Evolutionary conservation across 805 yeast genomes (phyloP).

Genomic region (Naumovozyma baii): DNA sequence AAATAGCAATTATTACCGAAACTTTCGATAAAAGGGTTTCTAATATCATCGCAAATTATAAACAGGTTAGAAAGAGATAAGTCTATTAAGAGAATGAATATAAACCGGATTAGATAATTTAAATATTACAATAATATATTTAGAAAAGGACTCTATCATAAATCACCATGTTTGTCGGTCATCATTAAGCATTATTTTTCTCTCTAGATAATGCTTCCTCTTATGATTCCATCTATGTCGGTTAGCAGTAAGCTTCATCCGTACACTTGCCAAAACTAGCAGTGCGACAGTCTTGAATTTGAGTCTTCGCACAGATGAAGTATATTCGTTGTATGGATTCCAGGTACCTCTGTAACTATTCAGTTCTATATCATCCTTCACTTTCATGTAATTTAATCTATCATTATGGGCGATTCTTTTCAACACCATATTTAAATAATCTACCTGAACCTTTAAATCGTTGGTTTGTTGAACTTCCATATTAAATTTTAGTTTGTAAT

Average conservation of each 20-base stretch:
- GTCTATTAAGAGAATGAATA: background rate
- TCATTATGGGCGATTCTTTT: slow-evolving; percentile 24
- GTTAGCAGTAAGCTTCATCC: slow-evolving; percentile 20
- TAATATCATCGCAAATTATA: slow-evolving; percentile 24
- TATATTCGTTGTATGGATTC: background rate
- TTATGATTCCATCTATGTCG: slow-evolving; percentile 21
- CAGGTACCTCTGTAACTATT: background rate
- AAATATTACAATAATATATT: background rate
- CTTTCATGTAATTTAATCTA: slow-evolving; percentile 22
- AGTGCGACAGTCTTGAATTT: slow-evolving; percentile 26
- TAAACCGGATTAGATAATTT: background rate
- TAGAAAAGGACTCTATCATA: background rate
- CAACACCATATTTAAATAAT: slow-evolving; percentile 25
- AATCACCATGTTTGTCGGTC: slow-evolving; percentile 20
- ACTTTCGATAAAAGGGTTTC: slow-evolving; percentile 32
- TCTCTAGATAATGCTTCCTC: slow-evolving; percentile 19
- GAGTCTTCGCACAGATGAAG: slow-evolving; percentile 1
- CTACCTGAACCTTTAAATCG: slow-evolving; percentile 25
- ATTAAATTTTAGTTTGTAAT: slow-evolving; percentile 24
- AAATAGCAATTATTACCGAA: slow-evolving; percentile 35
- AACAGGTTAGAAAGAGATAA: slow-evolving; percentile 4
- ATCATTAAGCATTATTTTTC: slow-evolving; percentile 20
- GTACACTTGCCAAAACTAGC: slow-evolving; percentile 23
- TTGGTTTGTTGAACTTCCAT: slow-evolving; percentile 26
- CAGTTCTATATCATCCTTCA: slow-evolving; percentile 14